Evolutionary conservation across 2,329 filamentous ascomycete genomes (phyloP).

Genomic region (Cladobotryum mycophilum): DNA sequence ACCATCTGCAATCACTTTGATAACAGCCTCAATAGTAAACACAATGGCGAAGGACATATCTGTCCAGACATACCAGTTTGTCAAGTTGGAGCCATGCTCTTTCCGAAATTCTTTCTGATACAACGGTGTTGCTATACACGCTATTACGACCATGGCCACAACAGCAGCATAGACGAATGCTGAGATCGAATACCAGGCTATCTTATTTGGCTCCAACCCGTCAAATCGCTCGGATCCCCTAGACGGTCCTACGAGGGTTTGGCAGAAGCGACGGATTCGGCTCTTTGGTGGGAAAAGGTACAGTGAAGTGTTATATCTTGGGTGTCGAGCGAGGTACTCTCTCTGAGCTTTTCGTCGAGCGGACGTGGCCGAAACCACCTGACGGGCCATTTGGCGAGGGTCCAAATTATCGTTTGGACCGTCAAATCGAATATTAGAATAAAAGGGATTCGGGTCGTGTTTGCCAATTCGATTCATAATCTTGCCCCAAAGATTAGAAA

Average conservation of each 20-base stretch:
- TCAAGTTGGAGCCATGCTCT: constrained; percentile 49
- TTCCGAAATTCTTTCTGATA: constrained; percentile 86
- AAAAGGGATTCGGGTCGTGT: constrained; percentile 89
- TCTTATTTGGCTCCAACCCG: constrained; percentile 80
- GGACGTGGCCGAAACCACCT: constrained; percentile 78
- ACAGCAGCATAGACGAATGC: constrained; percentile 91
- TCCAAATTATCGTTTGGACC: constrained; percentile 72
- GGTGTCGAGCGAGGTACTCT: constrained; percentile 81
- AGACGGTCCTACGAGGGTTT: constrained; percentile 84
- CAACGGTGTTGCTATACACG: constrained; percentile 87
- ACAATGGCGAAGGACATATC: constrained; percentile 84
- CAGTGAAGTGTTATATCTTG: constrained; percentile 86
- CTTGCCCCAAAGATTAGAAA: constrained; percentile 57
- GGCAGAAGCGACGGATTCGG: constrained; percentile 73
- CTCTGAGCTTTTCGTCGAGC: constrained; percentile 81
- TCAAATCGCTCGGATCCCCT: constrained; percentile 82
- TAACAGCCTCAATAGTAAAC: constrained; percentile 77
- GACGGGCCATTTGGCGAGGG: constrained; percentile 79
- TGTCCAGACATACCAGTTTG: constrained; percentile 92
- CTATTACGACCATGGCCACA: constrained; percentile 94
- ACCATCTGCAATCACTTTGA: constrained; percentile 93
- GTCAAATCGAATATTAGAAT: constrained; percentile 66
- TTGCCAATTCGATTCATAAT: constrained; percentile 51
- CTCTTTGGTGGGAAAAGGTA: constrained; percentile 80
- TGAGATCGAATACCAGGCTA: constrained; percentile 89